Evolutionary conservation across 352 stramenopile genomes (phyloP).

Genomic region (Pythium utonaiense): DNA sequence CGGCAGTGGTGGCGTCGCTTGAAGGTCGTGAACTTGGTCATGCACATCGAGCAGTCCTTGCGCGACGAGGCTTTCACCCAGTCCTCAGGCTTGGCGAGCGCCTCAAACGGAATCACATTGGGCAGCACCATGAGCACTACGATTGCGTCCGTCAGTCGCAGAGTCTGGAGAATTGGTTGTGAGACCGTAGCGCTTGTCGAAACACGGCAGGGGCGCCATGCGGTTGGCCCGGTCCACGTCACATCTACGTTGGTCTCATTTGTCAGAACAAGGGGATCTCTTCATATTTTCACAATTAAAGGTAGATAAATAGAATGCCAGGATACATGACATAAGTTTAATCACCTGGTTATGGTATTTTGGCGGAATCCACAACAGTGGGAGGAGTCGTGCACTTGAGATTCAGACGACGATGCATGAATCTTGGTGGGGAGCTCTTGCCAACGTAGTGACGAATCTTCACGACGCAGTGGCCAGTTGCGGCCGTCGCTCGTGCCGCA

Average conservation of each 20-base stretch:
- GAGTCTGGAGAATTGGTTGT: neutral
- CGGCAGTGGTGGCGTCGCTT: constrained; percentile 23
- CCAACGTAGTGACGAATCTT: neutral
- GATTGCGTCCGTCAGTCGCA: neutral
- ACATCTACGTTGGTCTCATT: neutral
- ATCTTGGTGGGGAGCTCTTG: neutral
- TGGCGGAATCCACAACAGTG: neutral
- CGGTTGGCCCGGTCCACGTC: neutral
- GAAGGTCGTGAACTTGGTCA: constrained; percentile 22
- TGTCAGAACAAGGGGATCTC: neutral
- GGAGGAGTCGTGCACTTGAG: neutral
- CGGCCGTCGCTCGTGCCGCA: no score
- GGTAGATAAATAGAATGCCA: neutral
- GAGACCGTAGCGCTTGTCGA: neutral
- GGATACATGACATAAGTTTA: no score
- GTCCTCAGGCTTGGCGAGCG: constrained; percentile 20
- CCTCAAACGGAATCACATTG: constrained; percentile 18
- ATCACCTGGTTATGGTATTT: neutral
- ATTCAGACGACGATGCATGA: neutral
- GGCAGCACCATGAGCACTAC: constrained; percentile 1
- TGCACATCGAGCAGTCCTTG: constrained; percentile 23
- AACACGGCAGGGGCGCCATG: neutral
- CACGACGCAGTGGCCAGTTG: neutral
- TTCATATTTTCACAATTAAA: neutral
- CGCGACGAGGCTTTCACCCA: constrained; percentile 17